These are phyloP conservation scores for Phycomyces blakesleeanus DNA, from an alignment of 192 early-diverging fungal species.

Conservation along the genomic window DNA sequence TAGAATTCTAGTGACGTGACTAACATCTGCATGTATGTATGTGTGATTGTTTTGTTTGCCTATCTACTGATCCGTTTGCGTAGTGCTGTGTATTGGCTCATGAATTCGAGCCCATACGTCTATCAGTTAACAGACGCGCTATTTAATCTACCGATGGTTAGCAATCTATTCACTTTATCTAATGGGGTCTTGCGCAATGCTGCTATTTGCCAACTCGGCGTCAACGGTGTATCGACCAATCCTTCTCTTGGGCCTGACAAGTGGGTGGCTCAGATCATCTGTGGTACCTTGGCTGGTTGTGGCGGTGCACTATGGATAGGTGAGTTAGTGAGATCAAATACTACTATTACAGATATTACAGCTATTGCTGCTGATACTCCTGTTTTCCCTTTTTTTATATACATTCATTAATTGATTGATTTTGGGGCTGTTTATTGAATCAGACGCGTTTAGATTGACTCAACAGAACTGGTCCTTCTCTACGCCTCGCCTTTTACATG, in stretches of 20 bases:
- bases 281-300: constrained; percentile 33
- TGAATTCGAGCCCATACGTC: constrained; percentile 24
- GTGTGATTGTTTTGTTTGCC: constrained; percentile 6
- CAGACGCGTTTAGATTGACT: constrained; percentile 35
- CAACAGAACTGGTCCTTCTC: constrained; percentile 31
- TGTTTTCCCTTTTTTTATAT: too few relatives aligned
- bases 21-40: too few relatives aligned
- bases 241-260: constrained; percentile 24
- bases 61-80: too few relatives aligned
- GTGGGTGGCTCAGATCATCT: constrained; percentile 29
- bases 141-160: constrained; percentile 15
- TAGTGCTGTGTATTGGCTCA: constrained; percentile 27
- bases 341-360: not conserved
- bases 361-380: too few relatives aligned
- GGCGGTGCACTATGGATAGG: constrained; percentile 35
- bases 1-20: too few relatives aligned
- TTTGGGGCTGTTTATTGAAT: too few relatives aligned
- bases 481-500: constrained; percentile 26
- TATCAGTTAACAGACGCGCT: constrained; percentile 17
- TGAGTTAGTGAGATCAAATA: not conserved
- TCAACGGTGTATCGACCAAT: constrained; percentile 28
- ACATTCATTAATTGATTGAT: not conserved
- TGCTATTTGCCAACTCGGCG: constrained; percentile 21
- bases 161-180: constrained; percentile 14
- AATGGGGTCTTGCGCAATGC: constrained; percentile 25